Conservation (phyloP, 495 filamentous ascomycete species). For the Annulohypoxylon moriforme region DNA sequence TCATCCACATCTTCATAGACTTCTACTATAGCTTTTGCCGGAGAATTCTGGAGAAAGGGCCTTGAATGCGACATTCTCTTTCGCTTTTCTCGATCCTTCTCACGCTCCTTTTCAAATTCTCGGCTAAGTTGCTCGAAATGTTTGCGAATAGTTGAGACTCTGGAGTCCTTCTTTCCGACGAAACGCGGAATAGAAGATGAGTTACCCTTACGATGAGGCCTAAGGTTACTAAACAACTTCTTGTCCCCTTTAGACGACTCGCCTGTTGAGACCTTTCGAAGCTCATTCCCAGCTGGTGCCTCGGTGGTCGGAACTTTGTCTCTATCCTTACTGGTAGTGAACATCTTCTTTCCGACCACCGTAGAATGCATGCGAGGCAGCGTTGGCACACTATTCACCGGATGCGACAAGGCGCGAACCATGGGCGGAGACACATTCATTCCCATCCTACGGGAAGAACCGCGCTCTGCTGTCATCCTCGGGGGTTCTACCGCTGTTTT, state of each 20-base stretch:
- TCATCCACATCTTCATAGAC: constrained; percentile 93
- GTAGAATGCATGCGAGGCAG: constrained; percentile 44
- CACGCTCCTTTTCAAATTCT: constrained; percentile 94
- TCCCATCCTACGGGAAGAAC: constrained; percentile 55
- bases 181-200: constrained; percentile 92
- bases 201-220: constrained; percentile 67
- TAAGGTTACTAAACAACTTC: constrained; percentile 74
- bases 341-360: constrained; percentile 42
- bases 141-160: constrained; percentile 87
- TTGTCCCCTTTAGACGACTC: constrained; percentile 69
- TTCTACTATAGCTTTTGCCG: constrained; percentile 95
- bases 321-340: constrained; percentile 47
- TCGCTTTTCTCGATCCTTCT: constrained; percentile 83
- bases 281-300: constrained; percentile 39
- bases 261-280: constrained; percentile 44
- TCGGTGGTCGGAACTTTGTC: constrained; percentile 41
- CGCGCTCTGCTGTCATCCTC: constrained; percentile 51
- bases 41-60: constrained; percentile 83
- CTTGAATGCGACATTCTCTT: constrained; percentile 83
- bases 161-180: constrained; percentile 73
- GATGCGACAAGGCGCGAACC: constrained; percentile 77
- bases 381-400: constrained; percentile 50
- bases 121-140: constrained; percentile 97
- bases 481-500: constrained; percentile 23
- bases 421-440: constrained; percentile 71